Percentiles rank a stretch among this genome's conserved stretches.
These are phyloP conservation scores for Diophrys appendiculata DNA, from an alignment of 73 alveolate genomes.

Conservation along the genomic window DNA sequence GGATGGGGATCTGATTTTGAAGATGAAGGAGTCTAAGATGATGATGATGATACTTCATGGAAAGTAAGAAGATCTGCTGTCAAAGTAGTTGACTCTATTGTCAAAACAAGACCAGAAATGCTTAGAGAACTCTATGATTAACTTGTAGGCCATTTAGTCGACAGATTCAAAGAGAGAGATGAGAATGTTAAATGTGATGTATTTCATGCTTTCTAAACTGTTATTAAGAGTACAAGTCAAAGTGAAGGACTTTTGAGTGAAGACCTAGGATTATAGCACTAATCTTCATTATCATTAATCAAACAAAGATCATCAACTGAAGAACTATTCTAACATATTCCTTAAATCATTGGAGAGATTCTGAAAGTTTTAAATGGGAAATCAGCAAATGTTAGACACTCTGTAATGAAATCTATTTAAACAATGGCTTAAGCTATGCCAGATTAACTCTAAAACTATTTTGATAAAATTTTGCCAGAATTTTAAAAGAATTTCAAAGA, in stretches of 20 bases:
- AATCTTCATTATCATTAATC: constrained; percentile 27
- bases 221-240: constrained; percentile 60
- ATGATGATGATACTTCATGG: constrained; percentile 84
- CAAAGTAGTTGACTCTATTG: constrained; percentile 61
- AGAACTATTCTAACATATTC: constrained; percentile 58
- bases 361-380: constrained; percentile 65
- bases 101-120: constrained; percentile 66
- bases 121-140: constrained; percentile 33
- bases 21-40: constrained; percentile 68
- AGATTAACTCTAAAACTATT: constrained; percentile 41
- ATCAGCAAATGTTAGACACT: constrained; percentile 41
- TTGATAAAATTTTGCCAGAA: constrained; percentile 41
- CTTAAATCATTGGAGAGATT: constrained; percentile 61
- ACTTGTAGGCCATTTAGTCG: constrained; percentile 43
- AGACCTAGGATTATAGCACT: constrained; percentile 17
- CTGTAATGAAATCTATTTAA: constrained; percentile 46
- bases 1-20: constrained; percentile 64
- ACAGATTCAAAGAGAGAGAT: constrained; percentile 75
- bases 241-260: constrained; percentile 15
- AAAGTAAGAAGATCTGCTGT: constrained; percentile 79
- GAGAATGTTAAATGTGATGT: constrained; percentile 70
- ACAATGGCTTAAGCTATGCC: constrained; percentile 47
- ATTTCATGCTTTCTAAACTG: constrained; percentile 55
- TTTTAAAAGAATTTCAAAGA: constrained; percentile 60
- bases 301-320: constrained; percentile 58